Percentiles rank a stretch among this genome's conserved stretches.
phyloP scores from a whole-genome alignment of 2,329 filamentous ascomycete species.

The Clarireedia paspali region DNA sequence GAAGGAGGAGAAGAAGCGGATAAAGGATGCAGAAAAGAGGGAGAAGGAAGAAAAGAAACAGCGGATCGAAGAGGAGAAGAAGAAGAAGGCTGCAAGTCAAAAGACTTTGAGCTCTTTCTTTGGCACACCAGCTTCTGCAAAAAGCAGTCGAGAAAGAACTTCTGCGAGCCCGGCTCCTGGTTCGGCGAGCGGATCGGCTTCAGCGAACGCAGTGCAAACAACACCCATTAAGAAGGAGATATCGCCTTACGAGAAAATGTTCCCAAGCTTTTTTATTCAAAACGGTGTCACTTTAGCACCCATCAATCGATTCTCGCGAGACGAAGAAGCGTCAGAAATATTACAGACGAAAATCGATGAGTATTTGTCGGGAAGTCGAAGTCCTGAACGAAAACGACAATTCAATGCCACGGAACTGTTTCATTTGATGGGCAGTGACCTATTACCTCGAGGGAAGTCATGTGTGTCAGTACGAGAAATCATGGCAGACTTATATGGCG shows the following conservation, averaged over 20 bases:
- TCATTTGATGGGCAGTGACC: conserved; percentile 32
- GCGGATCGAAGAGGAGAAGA: conserved; percentile 38
- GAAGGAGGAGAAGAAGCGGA: conserved; percentile 31
- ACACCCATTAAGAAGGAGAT: conserved; percentile 26
- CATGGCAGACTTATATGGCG: conserved; percentile 24
- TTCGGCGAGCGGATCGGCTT: conserved; percentile 11
- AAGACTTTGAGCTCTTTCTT: conserved; percentile 30
- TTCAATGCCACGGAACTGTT: conserved; percentile 43
- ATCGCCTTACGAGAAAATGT: conserved; percentile 49
- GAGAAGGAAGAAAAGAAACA: conserved; percentile 32
- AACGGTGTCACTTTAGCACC: conserved; percentile 64
- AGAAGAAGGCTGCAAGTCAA: conserved; percentile 39
- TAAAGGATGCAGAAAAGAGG: conserved; percentile 26
- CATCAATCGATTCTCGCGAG: conserved; percentile 44
- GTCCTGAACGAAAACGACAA: conserved; percentile 34
- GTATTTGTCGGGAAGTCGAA: conserved; percentile 40
- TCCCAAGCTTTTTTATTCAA: conserved; percentile 76
- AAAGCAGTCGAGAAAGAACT: conserved; percentile 13
- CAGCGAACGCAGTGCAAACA: conserved; percentile 11
- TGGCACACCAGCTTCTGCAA: conserved; percentile 11
- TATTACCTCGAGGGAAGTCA: conserved; percentile 35
- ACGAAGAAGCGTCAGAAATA: conserved; percentile 45
- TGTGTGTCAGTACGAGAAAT: conserved; percentile 25
- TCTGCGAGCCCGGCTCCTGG: conserved; percentile 22
- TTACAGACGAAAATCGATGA: conserved; percentile 47